phyloP scores from a whole-genome alignment of 1,284 basidiomycete species.

The Puccinia triticina region DNA sequence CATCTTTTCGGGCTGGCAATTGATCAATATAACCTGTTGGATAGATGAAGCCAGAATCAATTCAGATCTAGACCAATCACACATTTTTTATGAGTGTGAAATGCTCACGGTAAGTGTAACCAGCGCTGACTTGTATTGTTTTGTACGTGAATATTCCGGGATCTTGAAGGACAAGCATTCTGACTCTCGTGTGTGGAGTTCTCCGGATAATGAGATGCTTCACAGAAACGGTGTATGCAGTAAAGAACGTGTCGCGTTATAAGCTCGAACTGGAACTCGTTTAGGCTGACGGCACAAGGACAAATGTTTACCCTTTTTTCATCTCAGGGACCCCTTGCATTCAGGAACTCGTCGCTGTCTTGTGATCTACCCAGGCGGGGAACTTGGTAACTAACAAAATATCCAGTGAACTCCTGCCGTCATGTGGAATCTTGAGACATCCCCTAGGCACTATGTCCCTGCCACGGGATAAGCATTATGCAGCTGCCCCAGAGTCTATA shows the following conservation, averaged over 20 bases:
- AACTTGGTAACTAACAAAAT: too few species aligned
- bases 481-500: too few species aligned
- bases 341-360: too few species aligned
- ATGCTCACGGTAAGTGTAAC: slow-evolving; percentile 21
- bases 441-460: too few species aligned
- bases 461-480: too few species aligned
- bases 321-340: too few species aligned
- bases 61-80: not conserved
- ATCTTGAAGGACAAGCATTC: slow-evolving; percentile 3
- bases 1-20: not conserved
- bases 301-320: too few species aligned
- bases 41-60: not conserved
- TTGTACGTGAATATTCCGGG: slow-evolving; percentile 8
- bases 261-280: too few species aligned
- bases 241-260: not conserved
- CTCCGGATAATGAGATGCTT: not conserved
- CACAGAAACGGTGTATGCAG: not conserved
- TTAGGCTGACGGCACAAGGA: too few species aligned
- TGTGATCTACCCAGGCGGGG: too few species aligned
- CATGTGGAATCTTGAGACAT: too few species aligned
- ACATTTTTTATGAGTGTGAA: not conserved
- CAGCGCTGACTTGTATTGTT: slow-evolving; percentile 1
- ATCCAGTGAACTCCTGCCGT: too few species aligned
- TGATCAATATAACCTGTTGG: slow-evolving; percentile 44
- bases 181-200: not conserved